Evolutionary conservation across 768 basidiomycete genomes (phyloP), one percentile per base, ranked within the genome.

Genomic region (Rhodocollybia butyracea): DNA sequence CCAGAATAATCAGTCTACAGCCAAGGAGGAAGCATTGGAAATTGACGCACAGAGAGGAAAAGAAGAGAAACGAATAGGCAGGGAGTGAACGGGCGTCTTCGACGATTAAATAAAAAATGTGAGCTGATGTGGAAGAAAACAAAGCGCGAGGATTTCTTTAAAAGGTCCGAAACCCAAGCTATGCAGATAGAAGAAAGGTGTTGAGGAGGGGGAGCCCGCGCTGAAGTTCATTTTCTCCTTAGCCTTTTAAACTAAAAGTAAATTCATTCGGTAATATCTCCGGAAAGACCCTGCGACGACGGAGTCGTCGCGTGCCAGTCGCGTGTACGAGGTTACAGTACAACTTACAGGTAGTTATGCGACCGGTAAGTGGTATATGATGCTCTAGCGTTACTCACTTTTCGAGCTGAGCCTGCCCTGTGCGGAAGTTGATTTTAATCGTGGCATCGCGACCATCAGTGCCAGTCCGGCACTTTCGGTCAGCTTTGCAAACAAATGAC

Each of bases 321-420:
- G 48, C 48, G 48, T 50, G 48, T 50, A 50, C 48, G 48, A 50
- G 48, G n/a, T n/a, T n/a, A n/a, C n/a, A n/a, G n/a, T n/a, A n/a
- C n/a, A n/a, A n/a, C n/a, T n/a, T n/a, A n/a, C n/a, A n/a, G n/a
- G 48, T 50, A 50, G 48, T 36, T 50, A 50, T 36, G 48, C 48
- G 22, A 50, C 19, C 34, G n/a, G 34, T 38, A 36, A 50, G 48
- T 31, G 32, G 34, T 24, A 45, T 29, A 22, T 27, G 10, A 29
- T 26, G 30, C 26, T 19, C 26, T 29, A 45, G 30, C 43, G n/a
- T n/a, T n/a, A n/a, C n/a, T n/a, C n/a, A n/a, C n/a, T n/a, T n/a
- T n/a, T n/a, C n/a, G n/a, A n/a, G n/a, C n/a, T n/a, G n/a, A n/a
- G n/a, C n/a, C n/a, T n/a, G n/a, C n/a, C n/a, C n/a, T n/a, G n/a